Base-by-base conservation (phyloP, 129 eudicot species). In the Saposhnikovia divaricata region DNA sequence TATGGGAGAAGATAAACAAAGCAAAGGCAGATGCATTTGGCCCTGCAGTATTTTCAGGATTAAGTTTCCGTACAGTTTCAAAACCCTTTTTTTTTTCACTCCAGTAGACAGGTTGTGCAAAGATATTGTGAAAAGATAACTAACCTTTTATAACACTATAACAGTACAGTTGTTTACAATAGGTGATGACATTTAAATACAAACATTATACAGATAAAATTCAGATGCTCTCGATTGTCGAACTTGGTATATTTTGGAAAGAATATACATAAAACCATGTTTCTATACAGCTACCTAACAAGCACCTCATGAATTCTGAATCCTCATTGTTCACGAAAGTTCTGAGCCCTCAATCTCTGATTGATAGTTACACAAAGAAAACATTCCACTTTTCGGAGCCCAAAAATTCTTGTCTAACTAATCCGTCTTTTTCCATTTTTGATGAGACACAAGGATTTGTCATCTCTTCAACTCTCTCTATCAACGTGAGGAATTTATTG, bases 1-100 rank as follows among this genome's bases (percentile, higher is more conserved):
- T 83, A 0, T 89, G 97, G 97, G 81, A 82, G 78, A 78, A 12
- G 85, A 83, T 37, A 61, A 85, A 86, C 81, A 91, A 83, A 86
- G 77, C 59, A 44, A 19, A 74, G 43, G 92, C 97, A 6, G 66
- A 68, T 4, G 84, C 85, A 19, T 82, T 82, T 44, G 88, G 80
- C 2, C 88, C 93, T 0, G 93, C 97, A 1, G 89, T 91, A 69
- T 31, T 92, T 6, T 91, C 97, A 0, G 93, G 94, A 18, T 73
- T 91, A 76, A 59, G 15, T 9, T n/a, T n/a, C 11, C 68, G 0
- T n/a, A 59, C 28, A 15, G 31, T 66, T 15, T 28, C 38, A 27
- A 28, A 12, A 25, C 11, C 0, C 75, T 38, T 31, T 31, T 31
- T 31, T 31, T 31, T 31, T 31, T 31, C 4, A 6, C n/a, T 12